Evolutionary conservation across 2,329 filamentous ascomycete genomes (phyloP).

Genomic region (Neophaeococcomyces aloes): DNA sequence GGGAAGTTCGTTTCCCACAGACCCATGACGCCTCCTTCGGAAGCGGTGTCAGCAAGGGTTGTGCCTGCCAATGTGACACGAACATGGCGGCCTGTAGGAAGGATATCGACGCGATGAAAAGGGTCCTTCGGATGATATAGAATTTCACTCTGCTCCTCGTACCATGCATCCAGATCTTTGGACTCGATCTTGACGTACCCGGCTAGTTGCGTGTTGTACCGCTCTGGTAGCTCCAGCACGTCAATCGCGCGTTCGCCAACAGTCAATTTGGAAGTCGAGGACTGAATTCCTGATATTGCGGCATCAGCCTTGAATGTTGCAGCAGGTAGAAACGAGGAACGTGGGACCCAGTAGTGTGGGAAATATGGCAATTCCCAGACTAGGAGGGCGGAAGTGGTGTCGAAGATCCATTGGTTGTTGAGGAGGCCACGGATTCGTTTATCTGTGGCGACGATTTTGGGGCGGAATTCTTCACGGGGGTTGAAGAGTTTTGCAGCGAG

Average conservation of each 20-base stretch:
- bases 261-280: conserved; percentile 13
- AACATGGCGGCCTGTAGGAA: conserved; percentile 18
- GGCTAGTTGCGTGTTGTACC: conserved; percentile 16
- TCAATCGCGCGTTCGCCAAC: conserved; percentile 13
- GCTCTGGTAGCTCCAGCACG: conserved; percentile 14
- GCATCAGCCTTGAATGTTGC: conserved; percentile 20
- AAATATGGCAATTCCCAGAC: conserved; percentile 22
- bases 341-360: conserved; percentile 19
- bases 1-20: conserved; percentile 22
- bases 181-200: conserved; percentile 21
- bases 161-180: conserved; percentile 21
- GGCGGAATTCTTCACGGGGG: conserved; percentile 11
- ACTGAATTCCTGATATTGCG: conserved; percentile 16
- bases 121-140: conserved; percentile 22
- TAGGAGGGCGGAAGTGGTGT: conserved; percentile 18
- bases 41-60: conserved; percentile 17
- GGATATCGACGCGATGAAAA: conserved; percentile 20
- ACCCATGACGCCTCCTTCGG: conserved; percentile 20
- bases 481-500: conserved; percentile 20
- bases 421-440: conserved; percentile 21
- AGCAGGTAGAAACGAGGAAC: conserved; percentile 11
- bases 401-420: conserved; percentile 20
- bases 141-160: conserved; percentile 17
- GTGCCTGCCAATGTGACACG: conserved; percentile 18
- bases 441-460: conserved; percentile 16